phyloP scores from a whole-genome alignment of 2,329 filamentous ascomycete genomes.

The Sordariomycetes sp. region DNA sequence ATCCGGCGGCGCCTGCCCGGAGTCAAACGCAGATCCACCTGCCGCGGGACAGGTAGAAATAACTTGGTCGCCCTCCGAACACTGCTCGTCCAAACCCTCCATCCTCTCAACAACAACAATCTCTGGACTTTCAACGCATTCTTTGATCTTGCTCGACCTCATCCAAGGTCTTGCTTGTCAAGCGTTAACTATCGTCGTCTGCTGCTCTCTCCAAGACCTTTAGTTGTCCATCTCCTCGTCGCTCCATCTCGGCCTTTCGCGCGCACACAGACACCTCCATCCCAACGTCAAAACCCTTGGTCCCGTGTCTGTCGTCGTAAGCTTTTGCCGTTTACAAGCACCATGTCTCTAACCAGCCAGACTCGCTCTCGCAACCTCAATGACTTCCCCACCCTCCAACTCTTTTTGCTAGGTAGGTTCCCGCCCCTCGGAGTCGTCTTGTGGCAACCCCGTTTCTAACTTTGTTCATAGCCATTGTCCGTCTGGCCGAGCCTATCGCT shows the following conservation, averaged over 20 bases:
- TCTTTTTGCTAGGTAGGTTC: slow-evolving; percentile 71
- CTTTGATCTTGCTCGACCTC: neutral
- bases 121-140: too few species aligned
- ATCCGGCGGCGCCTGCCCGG: neutral
- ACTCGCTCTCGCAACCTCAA: slow-evolving; percentile 51
- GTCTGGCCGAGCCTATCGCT: slow-evolving; percentile 85
- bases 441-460: slow-evolving; percentile 8
- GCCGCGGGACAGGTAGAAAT: slow-evolving; percentile 2
- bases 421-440: too few species aligned
- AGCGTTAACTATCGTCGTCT: neutral
- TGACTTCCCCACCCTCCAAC: slow-evolving; percentile 72
- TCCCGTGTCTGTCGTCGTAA: slow-evolving; percentile 33
- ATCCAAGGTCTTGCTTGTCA: neutral
- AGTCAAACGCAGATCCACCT: neutral
- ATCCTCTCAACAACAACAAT: neutral
- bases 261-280: slow-evolving; percentile 11
- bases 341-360: slow-evolving; percentile 44
- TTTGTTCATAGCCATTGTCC: slow-evolving; percentile 64
- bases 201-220: neutral
- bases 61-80: neutral
- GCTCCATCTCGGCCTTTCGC: neutral
- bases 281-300: neutral
- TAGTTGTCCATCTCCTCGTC: neutral
- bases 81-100: neutral
- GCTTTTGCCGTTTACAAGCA: slow-evolving; percentile 27